A percentile compares a stretch with the other conserved stretches of the same genome.
phyloP scores from a whole-genome alignment of 352 stramenopile species.

The Blastocystis sp. region DNA sequence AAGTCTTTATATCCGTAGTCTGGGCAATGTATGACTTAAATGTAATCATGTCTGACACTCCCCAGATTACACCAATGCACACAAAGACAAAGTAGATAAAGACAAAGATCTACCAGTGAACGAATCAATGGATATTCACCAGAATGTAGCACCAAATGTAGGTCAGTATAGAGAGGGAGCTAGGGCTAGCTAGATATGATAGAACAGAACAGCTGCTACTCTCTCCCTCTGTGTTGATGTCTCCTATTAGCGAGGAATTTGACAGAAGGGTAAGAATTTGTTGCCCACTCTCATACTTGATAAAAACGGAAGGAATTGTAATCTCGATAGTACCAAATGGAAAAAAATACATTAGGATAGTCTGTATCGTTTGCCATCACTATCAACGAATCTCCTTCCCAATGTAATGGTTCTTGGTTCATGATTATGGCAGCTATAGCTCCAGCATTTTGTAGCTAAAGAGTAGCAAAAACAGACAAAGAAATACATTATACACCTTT shows the following conservation, averaged over 20 bases:
- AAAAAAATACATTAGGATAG: neutral
- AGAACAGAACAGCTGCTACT: neutral
- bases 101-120: neutral
- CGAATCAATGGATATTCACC: neutral
- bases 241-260: neutral
- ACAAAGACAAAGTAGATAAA: neutral
- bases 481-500: conserved; percentile 22
- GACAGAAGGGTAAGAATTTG: neutral
- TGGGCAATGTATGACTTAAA: neutral
- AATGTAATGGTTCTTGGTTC: conserved; percentile 45
- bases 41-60: neutral
- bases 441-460: conserved; percentile 17
- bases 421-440: conserved; percentile 27
- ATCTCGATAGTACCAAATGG: neutral
- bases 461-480: neutral
- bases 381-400: neutral
- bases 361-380: neutral
- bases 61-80: neutral
- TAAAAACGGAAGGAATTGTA: conserved; percentile 37
- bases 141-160: neutral
- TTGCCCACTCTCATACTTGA: neutral
- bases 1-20: neutral
- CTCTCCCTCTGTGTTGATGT: neutral
- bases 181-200: neutral
- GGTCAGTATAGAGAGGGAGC: neutral